These are phyloP conservation scores for Diaporthe sp. DNA, from an alignment of 2,329 filamentous ascomycete species.

Conservation along the genomic window DNA sequence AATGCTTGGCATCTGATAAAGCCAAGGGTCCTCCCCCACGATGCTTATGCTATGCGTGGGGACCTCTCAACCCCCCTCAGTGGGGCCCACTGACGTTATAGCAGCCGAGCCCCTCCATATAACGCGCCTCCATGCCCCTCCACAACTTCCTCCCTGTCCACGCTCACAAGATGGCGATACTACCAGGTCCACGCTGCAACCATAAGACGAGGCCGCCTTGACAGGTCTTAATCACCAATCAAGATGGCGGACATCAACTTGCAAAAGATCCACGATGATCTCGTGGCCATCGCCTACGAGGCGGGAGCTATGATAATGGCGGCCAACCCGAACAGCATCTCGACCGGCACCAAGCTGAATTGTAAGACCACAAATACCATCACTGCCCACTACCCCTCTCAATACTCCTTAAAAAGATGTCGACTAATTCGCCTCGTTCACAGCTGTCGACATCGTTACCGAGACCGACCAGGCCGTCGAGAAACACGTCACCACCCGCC, in stretches of 20 bases:
- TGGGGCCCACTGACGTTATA: constrained; percentile 31
- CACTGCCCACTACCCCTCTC: constrained; percentile 35
- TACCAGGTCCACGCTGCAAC: constrained; percentile 3
- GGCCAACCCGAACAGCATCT: constrained; percentile 71
- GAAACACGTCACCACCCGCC: constrained; percentile 68
- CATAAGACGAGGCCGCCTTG: constrained; percentile 22
- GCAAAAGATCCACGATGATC: constrained; percentile 72
- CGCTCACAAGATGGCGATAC: constrained; percentile 23
- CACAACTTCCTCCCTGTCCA: neutral
- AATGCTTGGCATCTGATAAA: constrained; percentile 32
- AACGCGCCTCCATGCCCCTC: constrained; percentile 20
- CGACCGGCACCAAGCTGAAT: constrained; percentile 74
- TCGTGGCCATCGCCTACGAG: constrained; percentile 72
- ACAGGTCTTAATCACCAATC: neutral
- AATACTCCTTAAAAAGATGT: neutral
- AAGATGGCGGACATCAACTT: constrained; percentile 71
- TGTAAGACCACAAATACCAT: constrained; percentile 57
- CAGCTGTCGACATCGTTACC: constrained; percentile 78
- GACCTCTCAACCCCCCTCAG: constrained; percentile 5
- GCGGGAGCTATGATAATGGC: constrained; percentile 75
- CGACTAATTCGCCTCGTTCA: neutral
- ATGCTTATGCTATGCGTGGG: constrained; percentile 20
- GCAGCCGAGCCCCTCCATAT: constrained; percentile 32
- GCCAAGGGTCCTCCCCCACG: constrained; percentile 31
- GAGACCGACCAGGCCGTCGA: constrained; percentile 78